A percentile compares a stretch with the other conserved stretches of the same genome.
phyloP scores from a whole-genome alignment of 2,329 filamentous ascomycete species.

The Ceratocystis papillata region DNA sequence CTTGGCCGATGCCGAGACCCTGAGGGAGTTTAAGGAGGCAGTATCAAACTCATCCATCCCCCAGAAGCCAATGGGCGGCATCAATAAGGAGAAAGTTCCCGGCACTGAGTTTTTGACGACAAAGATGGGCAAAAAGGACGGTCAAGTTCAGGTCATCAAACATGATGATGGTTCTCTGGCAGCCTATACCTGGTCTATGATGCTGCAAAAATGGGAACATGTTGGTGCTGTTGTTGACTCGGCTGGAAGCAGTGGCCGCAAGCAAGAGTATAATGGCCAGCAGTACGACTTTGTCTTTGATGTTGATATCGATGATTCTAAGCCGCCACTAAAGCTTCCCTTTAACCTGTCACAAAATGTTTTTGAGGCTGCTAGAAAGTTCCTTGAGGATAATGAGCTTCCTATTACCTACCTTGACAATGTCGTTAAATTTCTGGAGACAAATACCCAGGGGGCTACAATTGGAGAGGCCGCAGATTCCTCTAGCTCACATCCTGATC shows the following conservation, averaged over 20 bases:
- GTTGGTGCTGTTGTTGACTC: slow-evolving; percentile 93
- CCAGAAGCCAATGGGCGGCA: slow-evolving; percentile 66
- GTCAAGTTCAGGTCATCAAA: slow-evolving; percentile 84
- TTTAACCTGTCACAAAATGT: slow-evolving; percentile 89
- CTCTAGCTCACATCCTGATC: slow-evolving; percentile 48
- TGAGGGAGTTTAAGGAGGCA: slow-evolving; percentile 68
- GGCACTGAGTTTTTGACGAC: slow-evolving; percentile 74
- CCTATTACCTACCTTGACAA: slow-evolving; percentile 81
- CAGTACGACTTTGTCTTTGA: slow-evolving; percentile 96
- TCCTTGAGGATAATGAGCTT: slow-evolving; percentile 78
- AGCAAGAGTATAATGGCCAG: slow-evolving; percentile 66
- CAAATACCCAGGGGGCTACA: slow-evolving; percentile 78
- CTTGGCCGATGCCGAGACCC: slow-evolving; percentile 54
- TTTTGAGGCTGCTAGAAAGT: slow-evolving; percentile 83
- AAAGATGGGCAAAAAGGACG: slow-evolving; percentile 86
- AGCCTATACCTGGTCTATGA: slow-evolving; percentile 75
- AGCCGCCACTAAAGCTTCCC: slow-evolving; percentile 83
- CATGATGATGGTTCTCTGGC: slow-evolving; percentile 72
- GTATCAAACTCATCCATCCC: slow-evolving; percentile 78
- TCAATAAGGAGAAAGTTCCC: slow-evolving; percentile 87
- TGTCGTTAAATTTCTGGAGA: slow-evolving; percentile 82
- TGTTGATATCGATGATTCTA: slow-evolving; percentile 89
- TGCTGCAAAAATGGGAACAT: slow-evolving; percentile 64
- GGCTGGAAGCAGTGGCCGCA: slow-evolving; percentile 69
- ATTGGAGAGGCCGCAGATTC: slow-evolving; percentile 45